These are phyloP conservation scores for Acanthamoeba quina DNA, from an alignment of 208 protist species.

Conservation along the genomic window DNA sequence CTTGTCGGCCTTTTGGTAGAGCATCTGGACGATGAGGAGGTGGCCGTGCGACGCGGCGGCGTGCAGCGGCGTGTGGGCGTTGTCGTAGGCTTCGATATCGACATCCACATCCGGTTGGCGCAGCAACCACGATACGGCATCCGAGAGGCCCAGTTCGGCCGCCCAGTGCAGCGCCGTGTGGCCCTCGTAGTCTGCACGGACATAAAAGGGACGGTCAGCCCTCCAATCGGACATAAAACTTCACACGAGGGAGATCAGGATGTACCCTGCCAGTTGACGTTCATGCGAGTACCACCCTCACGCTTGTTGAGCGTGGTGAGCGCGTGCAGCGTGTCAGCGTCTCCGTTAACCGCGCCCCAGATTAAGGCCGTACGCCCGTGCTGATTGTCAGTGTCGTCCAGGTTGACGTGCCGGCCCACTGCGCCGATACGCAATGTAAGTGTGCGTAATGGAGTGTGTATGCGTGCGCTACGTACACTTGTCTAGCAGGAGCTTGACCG, in stretches of 20 bases:
- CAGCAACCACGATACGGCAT: background rate
- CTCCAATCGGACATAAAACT: too few species aligned
- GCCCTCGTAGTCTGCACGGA: conserved; percentile 17
- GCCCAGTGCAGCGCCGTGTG: conserved; percentile 27
- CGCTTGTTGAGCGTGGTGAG: background rate
- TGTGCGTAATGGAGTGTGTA: too few species aligned
- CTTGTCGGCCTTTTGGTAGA: background rate
- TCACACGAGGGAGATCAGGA: too few species aligned
- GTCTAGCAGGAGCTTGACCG: background rate
- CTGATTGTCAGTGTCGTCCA: background rate
- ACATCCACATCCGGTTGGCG: background rate
- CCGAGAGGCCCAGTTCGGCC: background rate
- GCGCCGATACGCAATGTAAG: background rate
- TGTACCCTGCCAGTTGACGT: conserved; percentile 23
- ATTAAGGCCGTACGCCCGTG: background rate
- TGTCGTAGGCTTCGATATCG: background rate
- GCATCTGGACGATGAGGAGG: background rate
- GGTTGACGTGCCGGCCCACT: background rate
- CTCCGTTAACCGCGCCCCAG: background rate
- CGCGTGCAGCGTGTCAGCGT: background rate
- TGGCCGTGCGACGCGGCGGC: background rate
- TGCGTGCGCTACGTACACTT: background rate
- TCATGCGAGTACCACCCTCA: background rate
- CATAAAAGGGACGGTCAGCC: background rate
- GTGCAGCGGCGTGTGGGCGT: background rate